These are phyloP conservation scores for Mycosphaerella sp. DNA, from an alignment of 2,329 filamentous ascomycete genomes.

Conservation along the genomic window DNA sequence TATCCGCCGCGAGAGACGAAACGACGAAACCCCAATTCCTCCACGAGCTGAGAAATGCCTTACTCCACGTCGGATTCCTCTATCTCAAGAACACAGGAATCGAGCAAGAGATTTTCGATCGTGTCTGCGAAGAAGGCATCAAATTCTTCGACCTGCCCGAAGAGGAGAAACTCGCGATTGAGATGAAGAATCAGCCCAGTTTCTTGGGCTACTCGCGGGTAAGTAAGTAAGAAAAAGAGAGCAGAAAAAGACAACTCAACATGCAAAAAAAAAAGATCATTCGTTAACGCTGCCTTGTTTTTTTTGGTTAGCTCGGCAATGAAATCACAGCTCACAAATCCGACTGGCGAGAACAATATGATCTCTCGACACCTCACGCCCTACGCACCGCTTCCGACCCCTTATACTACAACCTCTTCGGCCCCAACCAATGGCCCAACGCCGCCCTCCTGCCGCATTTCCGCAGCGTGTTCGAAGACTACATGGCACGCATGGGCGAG, in stretches of 20 bases:
- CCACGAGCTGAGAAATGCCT: slow-evolving; percentile 61
- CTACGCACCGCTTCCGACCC: slow-evolving; percentile 58
- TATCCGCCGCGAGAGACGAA: slow-evolving; percentile 58
- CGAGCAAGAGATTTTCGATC: slow-evolving; percentile 56
- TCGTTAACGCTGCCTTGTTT: too few relatives aligned
- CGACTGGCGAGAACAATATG: slow-evolving; percentile 82
- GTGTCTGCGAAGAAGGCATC: slow-evolving; percentile 62
- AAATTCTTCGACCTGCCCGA: slow-evolving; percentile 70
- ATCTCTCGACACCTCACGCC: slow-evolving; percentile 73
- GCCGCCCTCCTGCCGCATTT: slow-evolving; percentile 59
- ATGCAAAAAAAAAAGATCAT: too few relatives aligned
- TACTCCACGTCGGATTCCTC: slow-evolving; percentile 82
- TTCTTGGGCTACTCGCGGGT: slow-evolving; percentile 16
- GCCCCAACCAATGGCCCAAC: slow-evolving; percentile 74
- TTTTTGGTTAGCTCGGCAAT: slow-evolving; percentile 36
- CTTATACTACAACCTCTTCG: slow-evolving; percentile 66
- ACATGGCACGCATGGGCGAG: slow-evolving; percentile 67
- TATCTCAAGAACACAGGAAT: slow-evolving; percentile 79
- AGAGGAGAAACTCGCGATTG: slow-evolving; percentile 63
- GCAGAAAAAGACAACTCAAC: background rate
- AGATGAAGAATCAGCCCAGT: slow-evolving; percentile 47
- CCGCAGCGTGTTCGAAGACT: slow-evolving; percentile 62
- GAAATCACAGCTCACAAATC: slow-evolving; percentile 64
- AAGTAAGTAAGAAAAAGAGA: too few relatives aligned
- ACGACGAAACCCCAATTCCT: slow-evolving; percentile 68